Evolutionary conservation across 2,329 filamentous ascomycete genomes (phyloP), one percentile per base, ranked within the genome.

Genomic region (Fusarium sp.): DNA sequence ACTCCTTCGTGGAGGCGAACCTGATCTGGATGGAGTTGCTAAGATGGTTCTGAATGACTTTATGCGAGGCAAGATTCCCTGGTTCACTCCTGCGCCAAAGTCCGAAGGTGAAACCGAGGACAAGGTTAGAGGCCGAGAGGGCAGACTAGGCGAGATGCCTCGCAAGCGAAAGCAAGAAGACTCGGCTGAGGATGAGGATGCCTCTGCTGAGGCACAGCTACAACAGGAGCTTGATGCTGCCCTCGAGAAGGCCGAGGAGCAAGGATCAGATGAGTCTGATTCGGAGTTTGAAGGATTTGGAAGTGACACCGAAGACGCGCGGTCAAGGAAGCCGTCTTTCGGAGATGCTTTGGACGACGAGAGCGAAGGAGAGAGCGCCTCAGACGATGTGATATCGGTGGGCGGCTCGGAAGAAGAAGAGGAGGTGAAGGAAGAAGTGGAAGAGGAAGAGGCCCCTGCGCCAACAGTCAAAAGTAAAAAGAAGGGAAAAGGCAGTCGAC

Each of bases 11-110:
- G 96, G 94, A 67, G 97, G 96, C n/a, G 97, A 98, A 82, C 93
- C 96, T 5, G 97, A 99, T 82, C 85, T 98, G 65, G 96, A 98
- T 78, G 95, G 95, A 78, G 95, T 98, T 57, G 97, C 97, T 2
- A 98, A 98, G 84, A 98, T 98, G 91, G 93, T 99, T 1, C 86
- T 99, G 69, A 98, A 98, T 79, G 97, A 99, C 81, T 99, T 98
- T 82, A 90, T 98, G 80, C 88, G 97, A 73, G 97, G 97, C 66
- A 98, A 96, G 84, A 94, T 98, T 29, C 97, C 97, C 2, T 99
- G 97, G 97, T 99, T 95, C 80, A 97, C 94, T 0, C 92, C 95
- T 10, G 92, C 95, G 11, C 95, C 95, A 2, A 86, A 85, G 16
- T 84, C 85, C 4, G 88, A 89, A 11, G 86, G 86, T 8, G 88